Percentiles rank a stretch among this genome's conserved stretches.
phyloP scores from a whole-genome alignment of 2,329 filamentous ascomycete genomes.

The Didymellaceae sp. region DNA sequence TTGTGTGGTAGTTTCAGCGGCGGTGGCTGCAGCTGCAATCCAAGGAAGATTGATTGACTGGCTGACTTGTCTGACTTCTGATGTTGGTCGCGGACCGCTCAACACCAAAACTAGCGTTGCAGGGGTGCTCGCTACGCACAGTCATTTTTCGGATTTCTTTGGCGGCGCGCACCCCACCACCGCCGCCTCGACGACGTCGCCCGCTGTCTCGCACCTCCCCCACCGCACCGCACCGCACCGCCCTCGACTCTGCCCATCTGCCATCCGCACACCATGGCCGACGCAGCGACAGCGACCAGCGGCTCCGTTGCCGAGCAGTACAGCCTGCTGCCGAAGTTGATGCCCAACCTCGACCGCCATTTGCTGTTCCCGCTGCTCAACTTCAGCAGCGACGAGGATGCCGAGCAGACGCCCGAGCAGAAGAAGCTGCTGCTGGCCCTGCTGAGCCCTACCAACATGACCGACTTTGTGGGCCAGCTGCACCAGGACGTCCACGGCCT shows the following conservation, averaged over 20 bases:
- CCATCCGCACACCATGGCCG: slow-evolving; percentile 34
- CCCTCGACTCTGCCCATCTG: slow-evolving; percentile 11
- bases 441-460: slow-evolving; percentile 98
- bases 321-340: slow-evolving; percentile 85
- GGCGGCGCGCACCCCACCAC: slow-evolving; percentile 23
- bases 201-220: slow-evolving; percentile 8
- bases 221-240: slow-evolving; percentile 20
- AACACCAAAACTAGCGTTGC: slow-evolving; percentile 48
- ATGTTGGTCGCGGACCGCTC: slow-evolving; percentile 9
- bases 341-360: slow-evolving; percentile 92
- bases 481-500: slow-evolving; percentile 88
- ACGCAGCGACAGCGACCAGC: slow-evolving; percentile 37
- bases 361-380: slow-evolving; percentile 96
- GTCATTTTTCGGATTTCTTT: slow-evolving; percentile 38
- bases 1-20: slow-evolving; percentile 10
- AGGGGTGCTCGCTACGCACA: slow-evolving; percentile 46
- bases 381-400: slow-evolving; percentile 82
- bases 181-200: slow-evolving; percentile 10
- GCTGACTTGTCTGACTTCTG: too few relatives aligned
- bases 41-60: too few relatives aligned
- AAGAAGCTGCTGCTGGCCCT: slow-evolving; percentile 90
- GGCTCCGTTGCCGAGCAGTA: slow-evolving; percentile 70
- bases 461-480: slow-evolving; percentile 91
- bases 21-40: too few relatives aligned
- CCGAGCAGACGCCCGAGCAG: slow-evolving; percentile 75